phyloP scores from a whole-genome alignment of 805 yeast species.

The Spathaspora passalidarum region DNA sequence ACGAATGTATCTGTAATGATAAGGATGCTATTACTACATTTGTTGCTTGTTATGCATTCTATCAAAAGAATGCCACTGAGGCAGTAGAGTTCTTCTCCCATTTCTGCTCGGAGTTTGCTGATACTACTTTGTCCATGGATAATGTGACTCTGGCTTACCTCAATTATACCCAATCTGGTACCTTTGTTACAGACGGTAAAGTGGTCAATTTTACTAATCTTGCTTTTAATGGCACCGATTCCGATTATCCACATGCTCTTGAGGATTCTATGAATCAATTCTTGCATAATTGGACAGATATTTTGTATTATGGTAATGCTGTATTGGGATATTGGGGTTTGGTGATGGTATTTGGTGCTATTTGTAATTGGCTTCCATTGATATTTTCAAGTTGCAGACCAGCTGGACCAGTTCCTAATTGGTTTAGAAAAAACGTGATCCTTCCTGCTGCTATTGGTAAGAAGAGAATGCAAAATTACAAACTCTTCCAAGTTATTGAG shows the following conservation, averaged over 20 bases:
- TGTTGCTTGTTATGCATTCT: slow-evolving; percentile 22
- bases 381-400: slow-evolving; percentile 36
- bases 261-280: slow-evolving; percentile 9
- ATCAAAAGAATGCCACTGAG: slow-evolving; percentile 9
- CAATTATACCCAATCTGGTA: slow-evolving; percentile 9
- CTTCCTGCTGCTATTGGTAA: slow-evolving; percentile 35
- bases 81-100: slow-evolving; percentile 11
- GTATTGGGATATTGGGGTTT: slow-evolving; percentile 47
- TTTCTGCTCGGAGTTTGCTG: slow-evolving; percentile 17
- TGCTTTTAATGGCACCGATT: neutral
- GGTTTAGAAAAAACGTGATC: slow-evolving; percentile 20
- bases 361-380: slow-evolving; percentile 39
- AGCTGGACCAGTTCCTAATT: slow-evolving; percentile 24
- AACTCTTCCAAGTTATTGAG: neutral
- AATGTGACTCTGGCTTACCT: slow-evolving; percentile 12
- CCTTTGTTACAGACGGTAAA: neutral
- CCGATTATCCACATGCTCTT: neutral
- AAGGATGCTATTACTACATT: slow-evolving; percentile 26
- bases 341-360: slow-evolving; percentile 37
- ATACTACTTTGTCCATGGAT: slow-evolving; percentile 19
- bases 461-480: slow-evolving; percentile 21
- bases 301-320: slow-evolving; percentile 36
- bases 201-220: neutral
- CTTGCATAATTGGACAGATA: slow-evolving; percentile 19
- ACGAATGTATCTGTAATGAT: slow-evolving; percentile 22